Conservation (phyloP, 257 asterid genomes). For the Solanum bulbocastanum region DNA sequence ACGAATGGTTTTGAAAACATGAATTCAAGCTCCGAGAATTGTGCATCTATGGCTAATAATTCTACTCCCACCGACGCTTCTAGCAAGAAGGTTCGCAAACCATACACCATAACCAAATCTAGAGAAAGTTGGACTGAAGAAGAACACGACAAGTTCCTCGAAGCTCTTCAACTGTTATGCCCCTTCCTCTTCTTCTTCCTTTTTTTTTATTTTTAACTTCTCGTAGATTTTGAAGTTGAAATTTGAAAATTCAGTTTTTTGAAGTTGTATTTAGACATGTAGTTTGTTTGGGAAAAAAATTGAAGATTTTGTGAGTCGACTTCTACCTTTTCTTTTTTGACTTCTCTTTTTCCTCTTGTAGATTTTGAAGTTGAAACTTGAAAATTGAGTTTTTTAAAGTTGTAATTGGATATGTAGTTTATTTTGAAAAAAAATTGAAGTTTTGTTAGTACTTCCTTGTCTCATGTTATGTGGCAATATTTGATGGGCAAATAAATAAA, state of each 20-base stretch:
- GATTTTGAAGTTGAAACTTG: neutral
- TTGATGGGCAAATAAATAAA: no score
- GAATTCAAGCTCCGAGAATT: slow-evolving; percentile 35
- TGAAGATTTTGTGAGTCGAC: neutral
- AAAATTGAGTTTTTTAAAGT: neutral
- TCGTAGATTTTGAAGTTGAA: neutral
- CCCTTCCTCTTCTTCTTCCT: neutral
- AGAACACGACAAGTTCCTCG: slow-evolving; percentile 87
- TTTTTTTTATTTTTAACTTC: neutral
- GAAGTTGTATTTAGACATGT: neutral
- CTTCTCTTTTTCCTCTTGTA: no score
- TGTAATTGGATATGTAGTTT: neutral
- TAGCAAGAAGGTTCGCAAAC: slow-evolving; percentile 64
- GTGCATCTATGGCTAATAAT: slow-evolving; percentile 15
- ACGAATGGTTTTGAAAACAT: slow-evolving; percentile 4
- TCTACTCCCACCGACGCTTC: slow-evolving; percentile 24
- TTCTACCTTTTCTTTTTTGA: no score
- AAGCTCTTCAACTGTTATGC: slow-evolving; percentile 81
- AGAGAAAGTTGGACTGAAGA: slow-evolving; percentile 91
- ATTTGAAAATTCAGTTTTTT: no score
- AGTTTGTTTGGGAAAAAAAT: no score
- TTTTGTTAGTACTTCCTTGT: no score
- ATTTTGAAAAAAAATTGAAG: no score
- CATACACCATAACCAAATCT: slow-evolving; percentile 85
- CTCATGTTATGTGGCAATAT: no score